Evolutionary conservation across 1,284 basidiomycete species (phyloP), one percentile per base, ranked within the genome.

Genomic region (Leccinum fallax): DNA sequence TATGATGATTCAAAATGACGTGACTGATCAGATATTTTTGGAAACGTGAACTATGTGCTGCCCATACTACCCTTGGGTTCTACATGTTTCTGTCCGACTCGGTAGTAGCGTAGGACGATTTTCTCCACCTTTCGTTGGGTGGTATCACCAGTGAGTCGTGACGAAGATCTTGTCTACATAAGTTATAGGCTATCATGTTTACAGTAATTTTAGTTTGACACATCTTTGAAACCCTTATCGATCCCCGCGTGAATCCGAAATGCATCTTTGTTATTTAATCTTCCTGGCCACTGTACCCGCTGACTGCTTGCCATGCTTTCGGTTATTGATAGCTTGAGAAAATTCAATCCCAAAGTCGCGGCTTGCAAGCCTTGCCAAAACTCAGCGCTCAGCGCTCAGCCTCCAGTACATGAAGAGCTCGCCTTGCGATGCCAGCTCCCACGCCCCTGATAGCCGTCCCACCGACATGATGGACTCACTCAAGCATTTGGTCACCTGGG

Each of bases 231-330:
- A 26, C 24, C 24, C 24, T 26, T 26, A 26, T 26, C 24, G 24
- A 26, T 26, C 24, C 26, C 26, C 26, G 26, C 26, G 26, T 28
- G 26, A 28, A 4, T 26, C 24, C 26, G 26, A 28, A 28, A 28
- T 28, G 26, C 26, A 28, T 10, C 24, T 26, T 26, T 26, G 24
- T 26, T 26, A 30, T 30, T 9, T 30, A 10, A 30, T 30, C 30
- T 34, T 40, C 36, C 11, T 53, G 48, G 30, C 28, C 3, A 16
- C 15, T 30, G 56, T 32, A 53, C 48, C 63, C 13, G 48, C 60
- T 65, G 64, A 64, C 63, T 6, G 11, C 10, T 28, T 48, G 4
- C 40, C 64, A 58, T 66, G 56, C 56, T 34, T 66, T 57, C 36
- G 5, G 30, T 55, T 13, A 7, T 40, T 28, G 63, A 65, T 62